A percentile compares a stretch with the other conserved stretches of the same genome.
These are phyloP conservation scores for Aspergillus intermedius DNA, from an alignment of 2,329 filamentous ascomycete species.

Conservation along the genomic window DNA sequence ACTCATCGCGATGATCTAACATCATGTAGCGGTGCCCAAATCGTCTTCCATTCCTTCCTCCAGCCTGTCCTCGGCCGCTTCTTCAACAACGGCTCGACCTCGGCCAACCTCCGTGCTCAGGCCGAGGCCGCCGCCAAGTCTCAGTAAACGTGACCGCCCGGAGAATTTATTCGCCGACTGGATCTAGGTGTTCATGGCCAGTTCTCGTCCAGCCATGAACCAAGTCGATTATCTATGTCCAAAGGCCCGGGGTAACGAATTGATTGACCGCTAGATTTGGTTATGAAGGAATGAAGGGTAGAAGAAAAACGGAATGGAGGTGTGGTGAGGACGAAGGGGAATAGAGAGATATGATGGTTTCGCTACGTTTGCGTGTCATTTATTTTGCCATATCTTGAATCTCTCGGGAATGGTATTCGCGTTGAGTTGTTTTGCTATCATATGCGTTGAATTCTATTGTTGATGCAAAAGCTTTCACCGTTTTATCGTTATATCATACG, in stretches of 20 bases:
- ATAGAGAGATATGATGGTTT: constrained; percentile 6
- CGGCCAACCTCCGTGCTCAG: constrained; percentile 82
- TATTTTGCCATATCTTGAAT: no score
- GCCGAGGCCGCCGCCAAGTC: constrained; percentile 62
- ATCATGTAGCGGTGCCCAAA: constrained; percentile 70
- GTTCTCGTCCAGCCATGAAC: constrained; percentile 8
- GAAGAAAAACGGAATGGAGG: neutral
- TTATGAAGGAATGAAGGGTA: constrained; percentile 2
- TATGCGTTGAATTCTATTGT: no score
- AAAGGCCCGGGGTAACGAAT: constrained; percentile 9
- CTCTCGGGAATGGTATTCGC: no score
- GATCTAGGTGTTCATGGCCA: constrained; percentile 4
- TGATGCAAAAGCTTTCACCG: no score
- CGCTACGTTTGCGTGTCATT: neutral
- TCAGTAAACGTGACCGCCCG: constrained; percentile 41
- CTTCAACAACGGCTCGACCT: constrained; percentile 71
- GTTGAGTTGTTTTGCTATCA: no score
- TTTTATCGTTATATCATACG: no score
- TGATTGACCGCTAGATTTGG: constrained; percentile 1
- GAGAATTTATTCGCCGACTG: neutral
- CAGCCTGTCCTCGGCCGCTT: constrained; percentile 87
- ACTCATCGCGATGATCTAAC: neutral
- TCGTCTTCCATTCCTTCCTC: constrained; percentile 95
- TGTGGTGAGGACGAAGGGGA: neutral
- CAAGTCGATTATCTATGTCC: constrained; percentile 13